These are phyloP conservation scores for Fallopia convolvulus DNA, from an alignment of 148 eudicot genomes.

Conservation along the genomic window DNA sequence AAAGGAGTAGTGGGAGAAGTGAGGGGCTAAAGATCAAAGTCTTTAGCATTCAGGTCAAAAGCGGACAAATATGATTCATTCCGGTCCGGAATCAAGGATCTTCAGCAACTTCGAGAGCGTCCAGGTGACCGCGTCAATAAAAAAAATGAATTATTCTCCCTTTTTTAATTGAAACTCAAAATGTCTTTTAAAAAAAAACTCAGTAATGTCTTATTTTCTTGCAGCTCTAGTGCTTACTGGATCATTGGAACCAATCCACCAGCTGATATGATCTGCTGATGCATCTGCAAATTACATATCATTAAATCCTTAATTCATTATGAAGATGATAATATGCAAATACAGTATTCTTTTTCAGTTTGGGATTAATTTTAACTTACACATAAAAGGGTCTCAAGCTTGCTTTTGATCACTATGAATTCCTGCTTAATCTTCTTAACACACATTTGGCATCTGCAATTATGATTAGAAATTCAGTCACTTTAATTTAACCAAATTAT, in stretches of 20 bases:
- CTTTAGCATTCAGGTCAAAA: too few relatives aligned
- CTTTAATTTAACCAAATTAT: too few relatives aligned
- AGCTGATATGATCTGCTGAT: not conserved
- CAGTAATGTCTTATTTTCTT: not conserved
- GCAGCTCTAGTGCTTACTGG: not conserved
- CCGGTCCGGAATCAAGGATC: too few relatives aligned
- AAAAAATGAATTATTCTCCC: not conserved
- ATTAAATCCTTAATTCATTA: not conserved
- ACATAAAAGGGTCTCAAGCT: not conserved
- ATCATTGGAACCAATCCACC: not conserved
- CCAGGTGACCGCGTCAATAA: too few relatives aligned
- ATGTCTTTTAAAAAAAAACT: not conserved
- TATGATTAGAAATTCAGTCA: too few relatives aligned
- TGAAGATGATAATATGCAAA: not conserved
- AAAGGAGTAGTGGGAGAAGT: too few relatives aligned
- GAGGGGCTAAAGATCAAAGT: too few relatives aligned
- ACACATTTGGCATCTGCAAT: not conserved
- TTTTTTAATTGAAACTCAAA: not conserved
- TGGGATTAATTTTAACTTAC: not conserved
- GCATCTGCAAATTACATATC: not conserved
- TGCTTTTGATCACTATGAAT: not conserved
- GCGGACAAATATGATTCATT: too few relatives aligned
- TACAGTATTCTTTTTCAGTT: not conserved
- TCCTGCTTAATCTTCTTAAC: not conserved
- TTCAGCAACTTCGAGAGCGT: too few relatives aligned